Evolutionary conservation across 495 filamentous ascomycete species (phyloP).

Genomic region (Bathelium albidoporum): DNA sequence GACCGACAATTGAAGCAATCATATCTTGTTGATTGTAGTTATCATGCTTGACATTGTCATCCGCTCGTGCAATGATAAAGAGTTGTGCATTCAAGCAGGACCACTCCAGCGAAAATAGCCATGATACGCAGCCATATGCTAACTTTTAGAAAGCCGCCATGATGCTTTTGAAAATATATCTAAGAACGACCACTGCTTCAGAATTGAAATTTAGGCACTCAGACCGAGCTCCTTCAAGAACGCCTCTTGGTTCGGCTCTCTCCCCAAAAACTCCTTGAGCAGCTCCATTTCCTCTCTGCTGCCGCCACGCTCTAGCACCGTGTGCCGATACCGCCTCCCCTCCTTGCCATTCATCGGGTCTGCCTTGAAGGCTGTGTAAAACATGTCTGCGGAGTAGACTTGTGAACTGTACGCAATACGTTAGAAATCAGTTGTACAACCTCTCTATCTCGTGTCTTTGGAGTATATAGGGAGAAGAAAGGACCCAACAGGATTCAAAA

Average conservation of each 20-base stretch:
- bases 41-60: too few relatives aligned
- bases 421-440: neutral
- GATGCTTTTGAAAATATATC: neutral
- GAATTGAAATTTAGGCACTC: neutral
- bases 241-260: conserved; percentile 60
- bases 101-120: too few relatives aligned
- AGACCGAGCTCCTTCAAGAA: conserved; percentile 66
- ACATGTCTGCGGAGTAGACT: conserved; percentile 72
- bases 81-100: too few relatives aligned
- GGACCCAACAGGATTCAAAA: conserved; percentile 10
- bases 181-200: neutral
- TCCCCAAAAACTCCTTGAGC: conserved; percentile 59
- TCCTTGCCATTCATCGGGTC: conserved; percentile 59
- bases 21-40: too few relatives aligned
- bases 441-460: neutral
- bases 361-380: conserved; percentile 62
- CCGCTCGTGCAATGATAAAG: too few relatives aligned
- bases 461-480: neutral
- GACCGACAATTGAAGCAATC: too few relatives aligned
- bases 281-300: conserved; percentile 66
- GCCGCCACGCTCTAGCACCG: conserved; percentile 62
- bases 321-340: conserved; percentile 61
- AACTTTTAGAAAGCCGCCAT: too few relatives aligned
- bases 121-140: too few relatives aligned
- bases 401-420: conserved; percentile 29